phyloP scores from a whole-genome alignment of 768 basidiomycete species.

The Podaxis pistillaris region DNA sequence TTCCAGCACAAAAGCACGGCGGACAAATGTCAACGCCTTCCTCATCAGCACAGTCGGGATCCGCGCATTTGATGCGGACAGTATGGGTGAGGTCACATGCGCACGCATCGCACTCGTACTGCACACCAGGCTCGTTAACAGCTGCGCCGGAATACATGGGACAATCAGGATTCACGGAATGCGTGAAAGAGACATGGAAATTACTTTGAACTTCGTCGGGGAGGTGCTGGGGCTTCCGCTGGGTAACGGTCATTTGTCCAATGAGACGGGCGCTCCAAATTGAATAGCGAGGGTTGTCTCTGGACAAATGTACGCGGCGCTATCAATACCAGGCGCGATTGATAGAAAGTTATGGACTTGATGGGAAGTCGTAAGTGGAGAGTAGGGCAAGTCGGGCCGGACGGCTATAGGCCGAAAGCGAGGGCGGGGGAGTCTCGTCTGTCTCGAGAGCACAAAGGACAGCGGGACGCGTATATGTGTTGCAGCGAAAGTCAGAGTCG shows the following conservation, averaged over 20 bases:
- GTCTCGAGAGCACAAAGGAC: not conserved
- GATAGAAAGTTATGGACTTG: conserved; percentile 14
- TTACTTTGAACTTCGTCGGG: conserved; percentile 66
- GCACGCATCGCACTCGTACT: conserved; percentile 85
- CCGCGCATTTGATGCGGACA: conserved; percentile 96
- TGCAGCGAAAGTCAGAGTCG: not conserved
- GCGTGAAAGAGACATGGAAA: conserved; percentile 24
- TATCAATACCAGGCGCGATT: conserved; percentile 1
- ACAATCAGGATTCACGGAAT: conserved; percentile 18
- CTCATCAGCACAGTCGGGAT: conserved; percentile 58
- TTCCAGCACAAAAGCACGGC: conserved; percentile 87
- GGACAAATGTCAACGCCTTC: conserved; percentile 93
- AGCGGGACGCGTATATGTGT: not conserved
- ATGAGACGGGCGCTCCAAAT: not conserved
- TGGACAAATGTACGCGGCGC: not conserved
- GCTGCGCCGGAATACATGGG: conserved; percentile 34
- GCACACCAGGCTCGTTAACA: conserved; percentile 78
- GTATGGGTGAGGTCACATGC: conserved; percentile 89
- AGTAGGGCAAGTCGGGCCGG: conserved; percentile 9
- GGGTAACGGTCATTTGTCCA: conserved; percentile 58
- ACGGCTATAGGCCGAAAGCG: not conserved
- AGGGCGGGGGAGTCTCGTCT: not conserved
- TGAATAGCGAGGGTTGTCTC: conserved; percentile 1
- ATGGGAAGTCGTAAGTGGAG: conserved; percentile 10
- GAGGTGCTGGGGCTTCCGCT: conserved; percentile 61